These are phyloP conservation scores for Rhododendron mucronatum DNA, from an alignment of 148 eudicot species.

Conservation along the genomic window DNA sequence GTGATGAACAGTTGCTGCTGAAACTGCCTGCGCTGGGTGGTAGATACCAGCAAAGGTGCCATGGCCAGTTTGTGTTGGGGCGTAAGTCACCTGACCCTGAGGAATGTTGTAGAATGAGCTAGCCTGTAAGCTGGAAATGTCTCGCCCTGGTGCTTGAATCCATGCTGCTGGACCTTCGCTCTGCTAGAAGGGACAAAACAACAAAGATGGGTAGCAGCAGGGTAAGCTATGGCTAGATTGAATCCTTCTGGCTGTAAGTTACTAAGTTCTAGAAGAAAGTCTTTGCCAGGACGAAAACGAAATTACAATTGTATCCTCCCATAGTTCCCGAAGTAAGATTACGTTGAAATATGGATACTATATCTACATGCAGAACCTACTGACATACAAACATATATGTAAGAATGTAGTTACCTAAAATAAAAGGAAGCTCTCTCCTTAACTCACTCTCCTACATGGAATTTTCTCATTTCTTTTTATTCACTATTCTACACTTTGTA, in stretches of 20 bases:
- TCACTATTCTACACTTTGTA: no score
- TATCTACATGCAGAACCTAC: neutral
- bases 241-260: neutral
- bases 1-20: conserved; percentile 57
- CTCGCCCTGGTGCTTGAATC: conserved; percentile 65
- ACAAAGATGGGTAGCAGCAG: neutral
- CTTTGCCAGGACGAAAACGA: neutral
- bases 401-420: no score
- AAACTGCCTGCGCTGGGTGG: conserved; percentile 61
- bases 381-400: neutral
- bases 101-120: conserved; percentile 71
- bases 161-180: conserved; percentile 73
- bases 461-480: no score
- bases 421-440: no score
- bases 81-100: conserved; percentile 59
- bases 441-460: no score
- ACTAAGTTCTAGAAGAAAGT: neutral
- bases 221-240: neutral
- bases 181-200: conserved; percentile 28
- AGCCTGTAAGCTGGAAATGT: conserved; percentile 55
- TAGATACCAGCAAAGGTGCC: conserved; percentile 55
- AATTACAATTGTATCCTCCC: neutral
- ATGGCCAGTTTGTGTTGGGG: conserved; percentile 57
- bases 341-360: neutral
- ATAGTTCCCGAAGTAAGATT: neutral